These are phyloP conservation scores for Phanerodontia chrysosporium DNA, from an alignment of 768 basidiomycete genomes.

Conservation along the genomic window DNA sequence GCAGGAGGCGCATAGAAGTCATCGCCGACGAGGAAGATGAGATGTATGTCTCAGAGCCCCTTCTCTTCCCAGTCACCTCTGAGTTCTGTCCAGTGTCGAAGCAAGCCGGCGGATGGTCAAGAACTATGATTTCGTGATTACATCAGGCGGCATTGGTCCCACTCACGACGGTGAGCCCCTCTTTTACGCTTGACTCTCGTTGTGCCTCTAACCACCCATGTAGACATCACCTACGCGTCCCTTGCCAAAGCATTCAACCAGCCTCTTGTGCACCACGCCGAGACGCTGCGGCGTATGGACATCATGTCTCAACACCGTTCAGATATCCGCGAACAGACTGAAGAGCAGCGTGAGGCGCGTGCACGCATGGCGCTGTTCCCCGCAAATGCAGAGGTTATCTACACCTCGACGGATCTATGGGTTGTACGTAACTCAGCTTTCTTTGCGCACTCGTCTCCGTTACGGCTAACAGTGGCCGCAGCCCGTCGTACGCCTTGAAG, in stretches of 20 bases:
- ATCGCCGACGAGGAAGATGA: conserved; percentile 88
- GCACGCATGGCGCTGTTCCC: conserved; percentile 92
- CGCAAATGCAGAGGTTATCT: conserved; percentile 69
- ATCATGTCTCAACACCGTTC: conserved; percentile 48
- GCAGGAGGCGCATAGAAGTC: conserved; percentile 84
- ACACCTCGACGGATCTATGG: conserved; percentile 78
- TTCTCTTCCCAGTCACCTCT: not conserved
- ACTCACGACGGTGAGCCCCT: conserved; percentile 73
- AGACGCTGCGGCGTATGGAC: conserved; percentile 72
- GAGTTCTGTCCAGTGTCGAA: conserved; percentile 52
- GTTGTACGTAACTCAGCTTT: conserved; percentile 52
- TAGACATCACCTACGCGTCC: conserved; percentile 87
- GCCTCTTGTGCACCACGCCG: conserved; percentile 65
- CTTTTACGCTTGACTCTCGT: not conserved
- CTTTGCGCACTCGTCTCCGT: not conserved
- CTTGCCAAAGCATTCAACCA: conserved; percentile 82
- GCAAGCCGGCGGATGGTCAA: conserved; percentile 78
- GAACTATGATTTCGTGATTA: conserved; percentile 87
- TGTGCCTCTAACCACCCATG: not conserved
- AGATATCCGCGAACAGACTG: conserved; percentile 57
- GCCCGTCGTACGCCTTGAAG: conserved; percentile 83
- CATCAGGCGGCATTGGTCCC: conserved; percentile 87
- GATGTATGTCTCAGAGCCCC: conserved; percentile 53
- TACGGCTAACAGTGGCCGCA: conserved; percentile 22
- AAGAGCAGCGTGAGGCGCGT: conserved; percentile 72